A percentile compares a stretch with the other conserved stretches of the same genome.
Evolutionary conservation across 2,329 filamentous ascomycete genomes (phyloP).

Genomic region (Aspergillus glaucus): DNA sequence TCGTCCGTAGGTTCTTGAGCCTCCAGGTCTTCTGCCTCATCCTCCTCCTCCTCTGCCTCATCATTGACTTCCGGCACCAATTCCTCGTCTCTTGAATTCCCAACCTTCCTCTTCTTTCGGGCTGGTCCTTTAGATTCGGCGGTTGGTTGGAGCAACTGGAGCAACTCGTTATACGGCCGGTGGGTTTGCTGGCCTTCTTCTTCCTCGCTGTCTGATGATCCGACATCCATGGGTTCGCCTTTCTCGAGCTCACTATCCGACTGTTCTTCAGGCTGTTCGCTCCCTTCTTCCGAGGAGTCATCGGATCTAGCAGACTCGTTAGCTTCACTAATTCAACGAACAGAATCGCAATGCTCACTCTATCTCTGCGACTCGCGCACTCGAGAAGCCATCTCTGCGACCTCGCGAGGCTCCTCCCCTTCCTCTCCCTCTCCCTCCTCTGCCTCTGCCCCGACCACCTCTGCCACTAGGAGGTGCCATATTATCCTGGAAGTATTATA

Average conservation of each 20-base stretch:
- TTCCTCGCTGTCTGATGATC: constrained; percentile 34
- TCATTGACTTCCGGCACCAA: constrained; percentile 16
- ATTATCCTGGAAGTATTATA: neutral
- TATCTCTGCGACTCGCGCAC: constrained; percentile 34
- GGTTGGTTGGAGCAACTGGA: constrained; percentile 48
- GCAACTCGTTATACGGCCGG: constrained; percentile 51
- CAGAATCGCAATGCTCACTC: constrained; percentile 22
- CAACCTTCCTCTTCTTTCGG: constrained; percentile 50
- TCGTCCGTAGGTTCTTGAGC: constrained; percentile 45
- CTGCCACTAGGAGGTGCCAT: constrained; percentile 26
- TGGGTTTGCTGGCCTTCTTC: constrained; percentile 36
- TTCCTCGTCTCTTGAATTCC: constrained; percentile 22
- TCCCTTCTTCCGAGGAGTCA: constrained; percentile 21
- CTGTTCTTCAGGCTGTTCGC: constrained; percentile 33
- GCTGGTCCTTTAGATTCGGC: constrained; percentile 39
- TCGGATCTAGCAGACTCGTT: constrained; percentile 20
- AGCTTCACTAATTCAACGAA: constrained; percentile 4
- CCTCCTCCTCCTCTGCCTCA: constrained; percentile 20
- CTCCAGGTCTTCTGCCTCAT: constrained; percentile 39
- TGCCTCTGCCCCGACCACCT: constrained; percentile 23
- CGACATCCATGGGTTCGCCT: constrained; percentile 29
- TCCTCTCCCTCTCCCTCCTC: constrained; percentile 28
- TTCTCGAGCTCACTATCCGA: constrained; percentile 38
- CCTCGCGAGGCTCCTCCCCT: constrained; percentile 27
- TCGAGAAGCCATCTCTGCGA: constrained; percentile 25